Evolutionary conservation across 1,139 yeast species (phyloP), one percentile per base, ranked within the genome.

Genomic region (Entelexis paramagnoliae): DNA sequence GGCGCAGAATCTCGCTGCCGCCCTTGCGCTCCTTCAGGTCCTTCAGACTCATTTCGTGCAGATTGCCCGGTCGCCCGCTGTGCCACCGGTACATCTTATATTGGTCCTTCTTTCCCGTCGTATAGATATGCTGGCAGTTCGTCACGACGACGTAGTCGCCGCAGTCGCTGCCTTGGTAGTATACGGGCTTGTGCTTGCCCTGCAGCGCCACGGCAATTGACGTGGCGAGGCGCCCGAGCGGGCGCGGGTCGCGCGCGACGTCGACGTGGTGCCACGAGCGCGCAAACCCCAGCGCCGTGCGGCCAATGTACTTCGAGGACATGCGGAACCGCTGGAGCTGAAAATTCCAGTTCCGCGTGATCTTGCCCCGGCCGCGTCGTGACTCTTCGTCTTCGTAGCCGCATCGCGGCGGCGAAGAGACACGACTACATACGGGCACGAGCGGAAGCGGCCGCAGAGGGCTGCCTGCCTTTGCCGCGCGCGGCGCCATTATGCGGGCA

Each of bases 71-170:
- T 63, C 86, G 80, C 2, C 84, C 78, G 35, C 91, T 83, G 67
- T 93, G 99, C 51, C 86, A 77, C 83, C 95, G 83, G 71, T 91
- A 91, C n/a, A 80, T 74, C 68, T 86, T 89, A 54, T 89, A 83
- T 54, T 80, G 72, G 66, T 89, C 67, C 67, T 91, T 91, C 59
- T 80, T 81, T 57, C 97, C 97, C 0, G 96, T 81, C 17, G 83
- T 75, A 62, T 80, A 81, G 62, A 93, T 67, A 60, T 80, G 79
- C 55, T 86, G 78, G 64, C 96, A 88, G 71, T 91, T 91, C 13
- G 97, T 85, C 1, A 91, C 96, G 17, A 91, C 97, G 17, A 91
- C 96, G 63, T 89, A 91, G 68, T 91, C 99, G 13, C 99, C 99
- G 60, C 83, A 81, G 70, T 91, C 99, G 65, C 81, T 52, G 70